These are phyloP conservation scores for Linnemannia hyalina DNA, from an alignment of 192 early-diverging fungal species.

Conservation along the genomic window DNA sequence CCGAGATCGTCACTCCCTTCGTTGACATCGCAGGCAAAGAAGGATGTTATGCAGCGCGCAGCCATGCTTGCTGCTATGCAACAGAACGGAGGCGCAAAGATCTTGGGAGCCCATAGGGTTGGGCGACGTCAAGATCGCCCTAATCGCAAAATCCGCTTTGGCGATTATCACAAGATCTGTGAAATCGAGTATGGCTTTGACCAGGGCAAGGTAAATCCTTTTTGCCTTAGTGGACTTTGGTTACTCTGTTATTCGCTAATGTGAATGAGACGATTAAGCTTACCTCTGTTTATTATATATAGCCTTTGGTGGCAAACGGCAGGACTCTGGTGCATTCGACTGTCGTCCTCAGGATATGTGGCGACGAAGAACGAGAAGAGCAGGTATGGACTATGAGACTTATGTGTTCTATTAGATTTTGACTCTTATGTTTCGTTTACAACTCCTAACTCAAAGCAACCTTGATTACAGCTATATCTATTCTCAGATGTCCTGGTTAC, in stretches of 20 bases:
- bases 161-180: slow-evolving; percentile 48
- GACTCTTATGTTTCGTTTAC: neutral
- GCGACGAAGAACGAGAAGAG: slow-evolving; percentile 26
- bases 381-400: slow-evolving; percentile 16
- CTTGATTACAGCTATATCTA: slow-evolving; percentile 24
- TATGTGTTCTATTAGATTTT: neutral
- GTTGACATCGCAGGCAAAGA: slow-evolving; percentile 38
- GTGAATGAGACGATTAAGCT: neutral
- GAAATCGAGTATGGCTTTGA: slow-evolving; percentile 48
- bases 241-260: neutral
- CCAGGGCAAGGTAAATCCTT: slow-evolving; percentile 35
- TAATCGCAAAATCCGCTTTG: slow-evolving; percentile 42
- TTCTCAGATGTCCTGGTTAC: slow-evolving; percentile 52
- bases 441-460: too few species aligned
- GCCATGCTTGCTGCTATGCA: slow-evolving; percentile 55
- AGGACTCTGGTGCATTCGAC: slow-evolving; percentile 36
- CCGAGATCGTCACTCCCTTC: slow-evolving; percentile 37
- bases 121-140: slow-evolving; percentile 47
- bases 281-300: neutral
- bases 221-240: neutral
- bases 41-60: slow-evolving; percentile 44
- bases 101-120: slow-evolving; percentile 28
- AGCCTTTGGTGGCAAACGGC: slow-evolving; percentile 50
- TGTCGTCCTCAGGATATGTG: slow-evolving; percentile 18
- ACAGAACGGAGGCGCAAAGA: slow-evolving; percentile 51